Base-by-base conservation (phyloP, 2,329 filamentous ascomycete genomes). In the Byssochlamys sp. region DNA sequence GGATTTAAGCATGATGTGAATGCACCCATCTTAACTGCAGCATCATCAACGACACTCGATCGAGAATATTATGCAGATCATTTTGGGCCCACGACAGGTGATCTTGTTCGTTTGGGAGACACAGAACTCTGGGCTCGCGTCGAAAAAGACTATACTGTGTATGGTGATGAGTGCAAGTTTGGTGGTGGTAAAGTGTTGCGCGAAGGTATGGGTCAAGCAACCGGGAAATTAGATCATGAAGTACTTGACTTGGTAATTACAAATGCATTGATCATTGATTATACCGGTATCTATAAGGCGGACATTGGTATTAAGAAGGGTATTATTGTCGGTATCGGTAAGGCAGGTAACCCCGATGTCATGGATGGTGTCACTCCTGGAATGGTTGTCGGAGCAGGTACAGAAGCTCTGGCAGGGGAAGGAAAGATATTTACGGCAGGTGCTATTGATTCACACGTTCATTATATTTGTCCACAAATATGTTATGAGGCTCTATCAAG, bases 381-480 rank as follows among this genome's bases (percentile, higher is more conserved):
- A 57, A 84, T 97, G 85, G 77, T 96, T 1, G 84, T 96, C 9
- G 92, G 92, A 9, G 87, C 86, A 61, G 90, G 88, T 64, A 97
- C 92, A 0, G 92, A 97, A 77, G 90, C 96, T 25, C 85, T 97
- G 69, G 90, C 92, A n/a, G 91, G 85, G 12, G 92, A 97, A 75
- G 85, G 88, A 65, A 89, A 89, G 76, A 96, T 97, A 61, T 77
- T 97, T 55, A 97, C 92, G 0, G 89, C 91, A 1, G 92, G 92
- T 63, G 92, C 89, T 1, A 84, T 96, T 61, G 92, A 97, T 72
- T 84, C 88, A 2, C 91, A 96, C 66, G 90, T 96, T 61, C 92
- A 97, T 72, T 90, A 92, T 67, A 96, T 97, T 70, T 96, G 91
- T 68, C 92, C 92, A 2, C 91, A 96, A 69, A 92, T 96, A 74